Base-by-base conservation (phyloP, 768 basidiomycete species). In the Candolleomyces aberdarensis region DNA sequence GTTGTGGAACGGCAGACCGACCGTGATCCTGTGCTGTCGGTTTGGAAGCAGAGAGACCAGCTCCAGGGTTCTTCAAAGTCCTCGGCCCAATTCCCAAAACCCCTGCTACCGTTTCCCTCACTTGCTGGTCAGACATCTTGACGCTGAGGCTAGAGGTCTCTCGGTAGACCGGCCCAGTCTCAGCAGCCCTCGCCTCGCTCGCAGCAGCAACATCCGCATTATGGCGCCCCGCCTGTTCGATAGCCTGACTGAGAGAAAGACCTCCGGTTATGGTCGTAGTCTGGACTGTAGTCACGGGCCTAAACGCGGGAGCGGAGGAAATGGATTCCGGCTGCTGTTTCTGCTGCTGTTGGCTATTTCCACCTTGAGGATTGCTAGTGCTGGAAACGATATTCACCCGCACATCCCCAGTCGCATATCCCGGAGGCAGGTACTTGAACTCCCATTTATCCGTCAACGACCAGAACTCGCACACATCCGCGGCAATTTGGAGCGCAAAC, bases 371-470 rank as follows among this genome's bases (percentile, higher is more conserved):
- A 59, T 32, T 51, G 40, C 36, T 57, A 15, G 46, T 55, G 13
- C 64, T 46, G 14, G 61, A 56, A 17, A 49, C 50, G 47, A 39
- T 13, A 22, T 41, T 53, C 15, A 53, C 51, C 26, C 36, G 41
- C 39, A 53, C 52, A n/a, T 53, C 39, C 13, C 44, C 44, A 10
- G 20, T 57, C 31, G 22, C 54, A 65, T 56, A 56, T 17, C 67
- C 56, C 20, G 66, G 39, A n/a, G 80, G 77, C 48, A 83, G 62
- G 64, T 83, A 82, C 59, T 80, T 82, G 63, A 83, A 84, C 29
- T 85, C 83, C 82, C 85, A 91, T 56, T 89, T 85, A 60, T 92
- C 91, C 5, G 88, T 88, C 1, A 89, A 79, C 40, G 83, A 80
- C 88, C 91, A 94, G 64, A 75, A 88, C 5, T 76, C 76, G 43